Evolutionary conservation across 2,329 filamentous ascomycete genomes (phyloP).

Genomic region (Tolypocladium paradoxum): DNA sequence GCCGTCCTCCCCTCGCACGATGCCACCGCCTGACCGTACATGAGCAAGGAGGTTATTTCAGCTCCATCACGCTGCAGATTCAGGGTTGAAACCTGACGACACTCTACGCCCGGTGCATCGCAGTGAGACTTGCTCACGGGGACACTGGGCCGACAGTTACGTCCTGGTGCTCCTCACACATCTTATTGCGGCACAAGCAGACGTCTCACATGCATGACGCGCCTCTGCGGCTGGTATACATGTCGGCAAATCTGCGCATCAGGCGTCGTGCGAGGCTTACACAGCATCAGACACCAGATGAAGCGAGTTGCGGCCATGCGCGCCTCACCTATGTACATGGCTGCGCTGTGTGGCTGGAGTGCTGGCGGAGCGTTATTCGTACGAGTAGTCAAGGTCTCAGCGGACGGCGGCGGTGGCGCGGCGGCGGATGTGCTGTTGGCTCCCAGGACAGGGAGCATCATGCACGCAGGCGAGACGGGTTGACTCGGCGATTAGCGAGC

Average conservation of each 20-base stretch:
- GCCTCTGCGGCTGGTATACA: neutral
- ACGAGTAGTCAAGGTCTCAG: neutral
- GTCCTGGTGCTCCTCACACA: neutral
- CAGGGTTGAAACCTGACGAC: neutral
- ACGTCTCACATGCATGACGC: neutral
- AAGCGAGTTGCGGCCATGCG: neutral
- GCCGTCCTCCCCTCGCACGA: neutral
- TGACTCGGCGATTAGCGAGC: constrained; percentile 6
- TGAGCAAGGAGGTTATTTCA: neutral
- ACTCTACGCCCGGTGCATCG: neutral
- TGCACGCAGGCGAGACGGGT: constrained; percentile 3
- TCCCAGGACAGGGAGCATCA: neutral
- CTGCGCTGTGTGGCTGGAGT: neutral
- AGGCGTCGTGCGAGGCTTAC: neutral
- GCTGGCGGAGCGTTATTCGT: neutral
- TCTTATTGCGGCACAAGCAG: neutral
- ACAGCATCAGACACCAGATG: constrained; percentile 1
- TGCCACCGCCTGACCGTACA: neutral
- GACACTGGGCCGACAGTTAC: neutral
- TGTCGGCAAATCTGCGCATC: neutral
- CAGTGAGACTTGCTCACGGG: neutral
- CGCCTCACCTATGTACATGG: neutral
- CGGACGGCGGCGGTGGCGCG: neutral
- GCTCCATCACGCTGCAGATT: neutral
- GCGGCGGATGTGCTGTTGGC: neutral